Percentiles rank a stretch among this genome's conserved stretches.
Evolutionary conservation across 2,329 filamentous ascomycete species (phyloP).

Genomic region (Neocucurbitaria cava): DNA sequence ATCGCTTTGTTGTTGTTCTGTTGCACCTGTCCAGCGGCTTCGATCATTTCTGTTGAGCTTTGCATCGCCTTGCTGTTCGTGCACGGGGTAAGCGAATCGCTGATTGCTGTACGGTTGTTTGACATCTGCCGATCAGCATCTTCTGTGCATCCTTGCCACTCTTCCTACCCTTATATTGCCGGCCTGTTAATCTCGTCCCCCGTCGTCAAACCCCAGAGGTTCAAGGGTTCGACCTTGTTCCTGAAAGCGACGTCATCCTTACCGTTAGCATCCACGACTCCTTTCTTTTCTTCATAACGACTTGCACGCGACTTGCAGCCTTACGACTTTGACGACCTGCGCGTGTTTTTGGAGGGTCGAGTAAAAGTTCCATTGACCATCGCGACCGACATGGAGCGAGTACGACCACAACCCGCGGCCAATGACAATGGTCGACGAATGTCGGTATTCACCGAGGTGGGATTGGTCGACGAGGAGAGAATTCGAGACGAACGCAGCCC

Average conservation of each 20-base stretch:
- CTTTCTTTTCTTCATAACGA: slow-evolving; percentile 1
- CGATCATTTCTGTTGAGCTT: slow-evolving; percentile 1
- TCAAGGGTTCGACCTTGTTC: slow-evolving; percentile 19
- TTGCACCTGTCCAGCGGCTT: background rate
- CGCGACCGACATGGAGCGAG: slow-evolving; percentile 33
- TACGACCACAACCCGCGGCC: slow-evolving; percentile 33
- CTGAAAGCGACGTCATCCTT: slow-evolving; percentile 30
- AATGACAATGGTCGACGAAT: slow-evolving; percentile 30
- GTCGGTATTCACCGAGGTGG: slow-evolving; percentile 47
- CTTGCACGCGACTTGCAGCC: slow-evolving; percentile 5
- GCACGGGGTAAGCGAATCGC: background rate
- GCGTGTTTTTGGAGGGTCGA: slow-evolving; percentile 10
- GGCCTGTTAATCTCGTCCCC: slow-evolving; percentile 5
- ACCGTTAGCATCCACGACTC: slow-evolving; percentile 7
- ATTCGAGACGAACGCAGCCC: slow-evolving; percentile 39
- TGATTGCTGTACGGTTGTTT: slow-evolving; percentile 13
- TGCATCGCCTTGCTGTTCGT: slow-evolving; percentile 9
- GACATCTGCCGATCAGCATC: slow-evolving; percentile 14
- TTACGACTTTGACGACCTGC: slow-evolving; percentile 6
- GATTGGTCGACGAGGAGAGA: slow-evolving; percentile 44
- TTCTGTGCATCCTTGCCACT: slow-evolving; percentile 9
- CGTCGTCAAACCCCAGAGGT: slow-evolving; percentile 2
- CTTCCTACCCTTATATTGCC: slow-evolving; percentile 18
- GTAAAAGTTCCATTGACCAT: background rate
- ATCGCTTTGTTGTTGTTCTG: background rate